phyloP scores from a whole-genome alignment of 257 asterid genomes.

The Dorcoceras hygrometricum region DNA sequence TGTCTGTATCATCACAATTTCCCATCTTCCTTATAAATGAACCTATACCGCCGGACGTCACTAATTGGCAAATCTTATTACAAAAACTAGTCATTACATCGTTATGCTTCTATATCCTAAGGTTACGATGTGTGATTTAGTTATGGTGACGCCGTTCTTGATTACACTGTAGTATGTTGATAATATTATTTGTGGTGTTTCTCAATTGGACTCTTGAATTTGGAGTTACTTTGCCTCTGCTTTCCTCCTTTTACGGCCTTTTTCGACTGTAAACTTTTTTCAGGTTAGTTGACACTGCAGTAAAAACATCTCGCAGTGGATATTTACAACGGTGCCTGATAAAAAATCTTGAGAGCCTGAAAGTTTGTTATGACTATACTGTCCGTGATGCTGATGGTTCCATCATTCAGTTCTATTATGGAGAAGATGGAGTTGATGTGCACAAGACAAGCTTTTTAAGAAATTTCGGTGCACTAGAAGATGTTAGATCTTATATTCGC shows the following conservation, averaged over 20 bases:
- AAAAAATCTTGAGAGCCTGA: constrained; percentile 89
- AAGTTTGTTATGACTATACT: constrained; percentile 84
- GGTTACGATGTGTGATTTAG: neutral
- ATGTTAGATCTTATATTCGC: constrained; percentile 46
- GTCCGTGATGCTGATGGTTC: constrained; percentile 99
- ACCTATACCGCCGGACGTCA: neutral
- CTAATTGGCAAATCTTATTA: neutral
- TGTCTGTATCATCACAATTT: neutral
- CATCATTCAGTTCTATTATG: constrained; percentile 79
- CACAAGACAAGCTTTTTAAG: constrained; percentile 83
- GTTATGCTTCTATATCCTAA: neutral
- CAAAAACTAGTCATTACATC: neutral
- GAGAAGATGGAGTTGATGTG: constrained; percentile 96
- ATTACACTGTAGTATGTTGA: neutral
- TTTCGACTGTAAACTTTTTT: constrained; percentile 25
- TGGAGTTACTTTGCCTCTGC: neutral
- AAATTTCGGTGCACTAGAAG: constrained; percentile 74
- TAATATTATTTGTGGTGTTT: neutral
- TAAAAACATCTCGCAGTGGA: constrained; percentile 99
- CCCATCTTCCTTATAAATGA: neutral
- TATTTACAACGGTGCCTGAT: constrained; percentile 86
- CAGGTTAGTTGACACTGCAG: constrained; percentile 98
- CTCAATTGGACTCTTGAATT: neutral
- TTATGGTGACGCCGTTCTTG: neutral
- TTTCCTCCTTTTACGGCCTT: constrained; percentile 2